phyloP scores from a whole-genome alignment of 345 rosid species.

The Citrus sp. region DNA sequence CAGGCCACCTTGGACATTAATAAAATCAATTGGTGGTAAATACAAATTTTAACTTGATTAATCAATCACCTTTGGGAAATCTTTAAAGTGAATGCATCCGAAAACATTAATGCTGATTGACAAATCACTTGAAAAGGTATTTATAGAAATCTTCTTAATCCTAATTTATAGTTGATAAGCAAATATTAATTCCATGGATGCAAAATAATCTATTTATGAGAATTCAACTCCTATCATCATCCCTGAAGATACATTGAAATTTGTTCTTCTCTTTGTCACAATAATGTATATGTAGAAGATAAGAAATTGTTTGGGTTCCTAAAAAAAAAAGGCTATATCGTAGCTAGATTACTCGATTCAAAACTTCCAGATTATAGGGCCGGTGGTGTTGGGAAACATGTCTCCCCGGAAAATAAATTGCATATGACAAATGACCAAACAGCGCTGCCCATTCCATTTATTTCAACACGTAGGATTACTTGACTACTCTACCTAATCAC shows the following conservation, averaged over 20 bases:
- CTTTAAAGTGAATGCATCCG: neutral
- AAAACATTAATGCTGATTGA: neutral
- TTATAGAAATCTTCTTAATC: too few species aligned
- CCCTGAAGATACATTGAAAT: neutral
- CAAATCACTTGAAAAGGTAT: too few species aligned
- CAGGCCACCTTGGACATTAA: neutral
- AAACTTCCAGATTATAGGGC: neutral
- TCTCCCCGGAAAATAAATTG: neutral
- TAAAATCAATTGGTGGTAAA: neutral
- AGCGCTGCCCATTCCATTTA: neutral
- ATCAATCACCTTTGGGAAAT: too few species aligned
- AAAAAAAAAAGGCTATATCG: neutral
- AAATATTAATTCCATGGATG: neutral
- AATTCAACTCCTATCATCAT: neutral
- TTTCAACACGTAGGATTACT: neutral
- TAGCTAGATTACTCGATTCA: neutral
- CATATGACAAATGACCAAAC: neutral
- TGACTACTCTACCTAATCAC: too few species aligned
- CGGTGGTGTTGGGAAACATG: neutral
- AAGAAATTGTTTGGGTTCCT: neutral
- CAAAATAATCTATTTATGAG: too few species aligned
- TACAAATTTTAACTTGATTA: neutral
- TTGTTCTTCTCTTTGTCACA: neutral
- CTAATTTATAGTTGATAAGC: too few species aligned
- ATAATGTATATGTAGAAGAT: too few species aligned